Percentiles rank a stretch among this genome's conserved stretches.
Evolutionary conservation across 495 filamentous ascomycete species (phyloP).

Genomic region (Chlorociboria aeruginascens): DNA sequence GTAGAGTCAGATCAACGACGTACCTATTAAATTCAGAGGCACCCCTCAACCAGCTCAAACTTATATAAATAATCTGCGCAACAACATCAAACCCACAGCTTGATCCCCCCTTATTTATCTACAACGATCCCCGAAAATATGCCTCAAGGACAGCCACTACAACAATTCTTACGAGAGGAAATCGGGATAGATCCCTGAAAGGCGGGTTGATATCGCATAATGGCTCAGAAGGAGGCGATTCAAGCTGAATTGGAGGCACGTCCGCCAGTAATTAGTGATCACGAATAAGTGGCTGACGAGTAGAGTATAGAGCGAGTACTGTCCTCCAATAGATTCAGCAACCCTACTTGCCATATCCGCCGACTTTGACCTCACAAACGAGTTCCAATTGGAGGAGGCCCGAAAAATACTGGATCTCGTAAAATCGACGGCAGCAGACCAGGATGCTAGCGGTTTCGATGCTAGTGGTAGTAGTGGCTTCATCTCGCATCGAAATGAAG

Average conservation of each 20-base stretch:
- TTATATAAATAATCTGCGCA: too few species aligned
- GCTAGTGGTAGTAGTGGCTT: slow-evolving; percentile 53
- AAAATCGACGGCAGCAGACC: slow-evolving; percentile 44
- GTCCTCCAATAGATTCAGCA: slow-evolving; percentile 38
- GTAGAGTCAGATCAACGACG: too few species aligned
- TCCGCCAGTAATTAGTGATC: background rate
- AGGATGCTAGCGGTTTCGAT: slow-evolving; percentile 65
- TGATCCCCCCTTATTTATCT: too few species aligned
- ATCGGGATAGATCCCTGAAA: too few species aligned
- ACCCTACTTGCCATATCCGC: slow-evolving; percentile 51
- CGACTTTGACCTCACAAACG: slow-evolving; percentile 47
- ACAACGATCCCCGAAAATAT: too few species aligned
- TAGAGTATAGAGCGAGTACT: slow-evolving; percentile 8
- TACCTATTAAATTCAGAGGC: too few species aligned
- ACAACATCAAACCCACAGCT: too few species aligned
- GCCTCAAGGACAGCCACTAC: too few species aligned
- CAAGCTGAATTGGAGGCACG: background rate
- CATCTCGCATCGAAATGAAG: background rate
- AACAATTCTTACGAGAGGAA: too few species aligned
- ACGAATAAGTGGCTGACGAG: background rate
- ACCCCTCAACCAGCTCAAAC: too few species aligned
- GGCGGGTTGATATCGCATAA: too few species aligned
- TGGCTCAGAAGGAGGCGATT: background rate
- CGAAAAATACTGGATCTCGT: slow-evolving; percentile 43
- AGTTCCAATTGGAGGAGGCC: slow-evolving; percentile 37